Percentiles rank a stretch among this genome's conserved stretches.
Evolutionary conservation across 2,329 filamentous ascomycete species (phyloP).

Genomic region (Pseudofabraea citricarpa): DNA sequence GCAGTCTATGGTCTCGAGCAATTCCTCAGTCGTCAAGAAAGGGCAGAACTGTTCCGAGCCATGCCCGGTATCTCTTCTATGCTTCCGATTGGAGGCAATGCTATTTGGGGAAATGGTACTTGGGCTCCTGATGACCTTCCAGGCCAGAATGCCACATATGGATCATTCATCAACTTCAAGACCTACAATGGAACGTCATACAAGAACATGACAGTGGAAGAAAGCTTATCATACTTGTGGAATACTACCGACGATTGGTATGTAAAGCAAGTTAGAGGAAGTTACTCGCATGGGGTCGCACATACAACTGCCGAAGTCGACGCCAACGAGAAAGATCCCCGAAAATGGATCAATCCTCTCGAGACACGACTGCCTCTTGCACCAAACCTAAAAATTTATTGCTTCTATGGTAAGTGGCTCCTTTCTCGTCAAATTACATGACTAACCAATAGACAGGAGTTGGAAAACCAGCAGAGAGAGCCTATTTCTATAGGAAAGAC

Average conservation of each 20-base stretch:
- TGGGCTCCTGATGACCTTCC: conserved; percentile 85
- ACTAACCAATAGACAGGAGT: conserved; percentile 42
- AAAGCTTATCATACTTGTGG: conserved; percentile 74
- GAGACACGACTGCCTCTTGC: conserved; percentile 84
- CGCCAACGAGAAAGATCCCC: conserved; percentile 67
- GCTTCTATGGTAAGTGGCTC: conserved; percentile 70
- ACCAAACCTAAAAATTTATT: conserved; percentile 89
- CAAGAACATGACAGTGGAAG: conserved; percentile 74
- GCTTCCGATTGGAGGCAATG: conserved; percentile 89
- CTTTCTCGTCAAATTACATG: neutral
- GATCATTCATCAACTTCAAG: conserved; percentile 81
- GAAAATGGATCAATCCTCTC: conserved; percentile 93
- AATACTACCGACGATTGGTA: conserved; percentile 85
- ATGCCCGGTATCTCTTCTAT: conserved; percentile 98
- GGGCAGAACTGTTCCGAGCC: conserved; percentile 88
- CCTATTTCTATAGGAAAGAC: conserved; percentile 78
- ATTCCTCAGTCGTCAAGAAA: conserved; percentile 84
- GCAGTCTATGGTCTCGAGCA: conserved; percentile 96
- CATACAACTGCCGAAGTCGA: conserved; percentile 76
- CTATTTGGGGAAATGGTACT: conserved; percentile 86
- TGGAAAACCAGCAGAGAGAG: conserved; percentile 87
- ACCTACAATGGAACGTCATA: conserved; percentile 59
- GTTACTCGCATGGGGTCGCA: conserved; percentile 87
- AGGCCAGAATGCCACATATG: conserved; percentile 68
- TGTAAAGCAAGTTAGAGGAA: conserved; percentile 60